A percentile compares a stretch with the other conserved stretches of the same genome.
phyloP scores from a whole-genome alignment of 2,329 filamentous ascomycete species.

The Aspergillus sp. region DNA sequence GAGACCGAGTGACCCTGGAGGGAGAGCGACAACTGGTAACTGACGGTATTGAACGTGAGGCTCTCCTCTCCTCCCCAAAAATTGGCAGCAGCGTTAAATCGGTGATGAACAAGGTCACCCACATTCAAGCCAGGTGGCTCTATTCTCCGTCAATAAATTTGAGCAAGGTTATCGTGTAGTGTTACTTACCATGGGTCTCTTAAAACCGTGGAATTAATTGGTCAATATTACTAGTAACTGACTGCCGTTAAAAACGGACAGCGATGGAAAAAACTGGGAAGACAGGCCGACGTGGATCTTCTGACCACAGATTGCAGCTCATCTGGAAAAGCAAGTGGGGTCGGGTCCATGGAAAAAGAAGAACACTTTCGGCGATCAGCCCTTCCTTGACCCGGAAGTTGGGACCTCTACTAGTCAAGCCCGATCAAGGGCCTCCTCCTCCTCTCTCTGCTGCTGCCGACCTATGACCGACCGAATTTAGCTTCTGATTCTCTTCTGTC shows the following conservation, averaged over 20 bases:
- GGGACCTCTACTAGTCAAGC: constrained; percentile 14
- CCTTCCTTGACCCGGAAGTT: constrained; percentile 21
- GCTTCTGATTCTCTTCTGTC: not conserved
- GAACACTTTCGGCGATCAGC: constrained; percentile 21
- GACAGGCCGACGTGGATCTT: constrained; percentile 1
- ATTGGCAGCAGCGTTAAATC: not conserved
- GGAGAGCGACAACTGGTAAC: not conserved
- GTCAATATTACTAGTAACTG: not conserved
- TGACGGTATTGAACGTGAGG: constrained; percentile 3
- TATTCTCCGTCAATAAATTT: not conserved
- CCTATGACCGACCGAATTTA: not conserved
- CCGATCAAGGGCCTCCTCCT: constrained; percentile 11
- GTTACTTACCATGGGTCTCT: not conserved
- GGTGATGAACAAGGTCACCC: not conserved
- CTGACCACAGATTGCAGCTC: constrained; percentile 13
- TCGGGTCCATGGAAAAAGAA: constrained; percentile 18
- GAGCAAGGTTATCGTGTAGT: not conserved
- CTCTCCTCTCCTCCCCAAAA: not conserved
- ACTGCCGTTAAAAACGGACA: not conserved
- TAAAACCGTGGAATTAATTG: not conserved
- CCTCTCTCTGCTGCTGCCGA: not conserved
- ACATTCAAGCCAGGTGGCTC: not conserved
- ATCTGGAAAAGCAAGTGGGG: constrained; percentile 12
- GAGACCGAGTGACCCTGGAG: not conserved
- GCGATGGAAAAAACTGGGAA: constrained; percentile 3